Percentiles rank a stretch among this genome's conserved stretches.
These are phyloP conservation scores for Rhodotorula toruloides DNA, from an alignment of 768 basidiomycete genomes.

Conservation along the genomic window DNA sequence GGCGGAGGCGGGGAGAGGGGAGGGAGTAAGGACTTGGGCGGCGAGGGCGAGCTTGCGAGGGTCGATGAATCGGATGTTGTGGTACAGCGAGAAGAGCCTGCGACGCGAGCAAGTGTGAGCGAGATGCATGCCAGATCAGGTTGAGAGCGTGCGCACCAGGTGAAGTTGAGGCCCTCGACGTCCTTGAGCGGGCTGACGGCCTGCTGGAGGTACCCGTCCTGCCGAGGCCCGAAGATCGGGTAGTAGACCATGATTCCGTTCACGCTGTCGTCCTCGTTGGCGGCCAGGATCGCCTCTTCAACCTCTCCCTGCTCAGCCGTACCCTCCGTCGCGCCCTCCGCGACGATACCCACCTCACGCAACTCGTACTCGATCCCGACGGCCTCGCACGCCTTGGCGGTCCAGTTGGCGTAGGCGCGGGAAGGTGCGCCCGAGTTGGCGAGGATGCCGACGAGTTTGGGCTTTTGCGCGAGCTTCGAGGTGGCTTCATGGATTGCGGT, in stretches of 20 bases:
- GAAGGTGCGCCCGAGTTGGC: slow-evolving; percentile 76
- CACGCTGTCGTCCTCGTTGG: slow-evolving; percentile 70
- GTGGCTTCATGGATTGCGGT: slow-evolving; percentile 57
- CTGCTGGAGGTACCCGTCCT: slow-evolving; percentile 98
- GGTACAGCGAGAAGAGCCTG: slow-evolving; percentile 42
- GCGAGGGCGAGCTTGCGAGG: slow-evolving; percentile 62
- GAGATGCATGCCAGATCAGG: slow-evolving; percentile 66
- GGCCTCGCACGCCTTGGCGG: slow-evolving; percentile 78
- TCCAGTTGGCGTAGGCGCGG: slow-evolving; percentile 81
- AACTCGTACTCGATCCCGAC: slow-evolving; percentile 84
- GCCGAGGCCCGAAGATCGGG: slow-evolving; percentile 72
- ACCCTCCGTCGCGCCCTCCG: slow-evolving; percentile 48
- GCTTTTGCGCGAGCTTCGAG: slow-evolving; percentile 45
- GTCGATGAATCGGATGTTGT: slow-evolving; percentile 84
- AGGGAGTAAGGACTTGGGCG: slow-evolving; percentile 41
- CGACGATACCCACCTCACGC: slow-evolving; percentile 62
- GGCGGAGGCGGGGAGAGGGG: slow-evolving; percentile 50
- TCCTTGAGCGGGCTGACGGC: slow-evolving; percentile 94
- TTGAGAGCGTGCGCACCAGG: slow-evolving; percentile 74
- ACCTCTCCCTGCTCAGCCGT: slow-evolving; percentile 55
- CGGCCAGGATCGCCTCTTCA: slow-evolving; percentile 91
- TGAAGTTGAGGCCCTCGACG: slow-evolving; percentile 89
- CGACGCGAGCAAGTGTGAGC: slow-evolving; percentile 67
- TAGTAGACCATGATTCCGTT: slow-evolving; percentile 77
- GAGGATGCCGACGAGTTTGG: slow-evolving; percentile 84